phyloP scores from a whole-genome alignment of 2,329 filamentous ascomycete genomes.

The Didymella glomerata region DNA sequence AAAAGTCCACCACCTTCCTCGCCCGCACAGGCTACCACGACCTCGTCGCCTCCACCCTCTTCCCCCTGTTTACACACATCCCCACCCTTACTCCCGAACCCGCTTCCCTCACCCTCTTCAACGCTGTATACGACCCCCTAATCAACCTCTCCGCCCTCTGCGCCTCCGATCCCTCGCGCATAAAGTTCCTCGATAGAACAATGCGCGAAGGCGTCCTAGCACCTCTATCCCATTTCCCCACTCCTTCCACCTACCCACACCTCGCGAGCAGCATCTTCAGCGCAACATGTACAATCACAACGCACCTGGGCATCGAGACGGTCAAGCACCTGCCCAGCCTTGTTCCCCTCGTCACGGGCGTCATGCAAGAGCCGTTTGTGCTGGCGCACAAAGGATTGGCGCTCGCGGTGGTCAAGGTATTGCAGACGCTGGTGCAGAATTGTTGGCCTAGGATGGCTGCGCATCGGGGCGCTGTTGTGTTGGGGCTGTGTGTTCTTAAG shows the following conservation, averaged over 20 bases:
- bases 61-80: conserved; percentile 77
- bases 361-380: conserved; percentile 75
- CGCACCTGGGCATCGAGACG: conserved; percentile 67
- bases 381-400: conserved; percentile 64
- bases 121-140: conserved; percentile 72
- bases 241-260: conserved; percentile 59
- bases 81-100: conserved; percentile 78
- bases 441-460: conserved; percentile 74
- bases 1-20: conserved; percentile 60
- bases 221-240: conserved; percentile 63
- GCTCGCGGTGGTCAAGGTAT: conserved; percentile 59
- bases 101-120: conserved; percentile 72
- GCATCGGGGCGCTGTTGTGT: conserved; percentile 71
- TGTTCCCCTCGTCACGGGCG: conserved; percentile 70
- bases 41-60: conserved; percentile 73
- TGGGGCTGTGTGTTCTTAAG: conserved; percentile 59
- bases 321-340: conserved; percentile 75
- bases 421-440: conserved; percentile 67
- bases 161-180: conserved; percentile 10
- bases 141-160: conserved; percentile 59
- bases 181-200: conserved; percentile 55
- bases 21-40: conserved; percentile 63
- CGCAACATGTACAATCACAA: conserved; percentile 61
- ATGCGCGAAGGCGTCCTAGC: conserved; percentile 55
- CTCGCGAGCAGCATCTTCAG: conserved; percentile 66